A percentile compares a stretch with the other conserved stretches of the same genome.
Evolutionary conservation across 1,284 basidiomycete species (phyloP).

Genomic region (Dichomitus squalens): DNA sequence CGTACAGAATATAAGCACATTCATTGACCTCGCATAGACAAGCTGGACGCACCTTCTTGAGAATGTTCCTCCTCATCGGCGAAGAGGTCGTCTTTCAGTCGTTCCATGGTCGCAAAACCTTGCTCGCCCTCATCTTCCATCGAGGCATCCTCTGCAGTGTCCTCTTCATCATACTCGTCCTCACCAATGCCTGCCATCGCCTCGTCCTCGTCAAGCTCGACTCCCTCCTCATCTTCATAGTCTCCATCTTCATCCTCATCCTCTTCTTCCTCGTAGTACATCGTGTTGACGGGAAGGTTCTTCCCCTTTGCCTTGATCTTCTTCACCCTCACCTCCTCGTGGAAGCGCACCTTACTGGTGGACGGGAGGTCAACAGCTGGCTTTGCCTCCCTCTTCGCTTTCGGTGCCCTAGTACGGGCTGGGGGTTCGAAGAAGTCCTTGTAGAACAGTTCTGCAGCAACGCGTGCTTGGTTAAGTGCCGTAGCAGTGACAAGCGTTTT

Average conservation of each 20-base stretch:
- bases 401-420: conserved; percentile 27
- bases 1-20: background rate
- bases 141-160: conserved; percentile 24
- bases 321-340: conserved; percentile 80
- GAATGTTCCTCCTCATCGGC: conserved; percentile 55
- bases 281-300: conserved; percentile 48
- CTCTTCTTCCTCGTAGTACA: conserved; percentile 41
- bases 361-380: conserved; percentile 17
- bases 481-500: background rate
- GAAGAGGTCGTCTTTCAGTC: conserved; percentile 69
- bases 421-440: conserved; percentile 71
- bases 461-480: background rate
- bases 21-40: background rate
- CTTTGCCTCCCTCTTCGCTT: conserved; percentile 20
- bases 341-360: conserved; percentile 67
- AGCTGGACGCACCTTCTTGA: conserved; percentile 9
- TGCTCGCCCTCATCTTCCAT: conserved; percentile 32
- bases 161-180: conserved; percentile 32
- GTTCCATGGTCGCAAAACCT: conserved; percentile 46
- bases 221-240: conserved; percentile 28
- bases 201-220: conserved; percentile 33
- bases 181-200: conserved; percentile 27
- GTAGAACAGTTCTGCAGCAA: conserved; percentile 59
- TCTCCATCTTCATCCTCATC: conserved; percentile 32
- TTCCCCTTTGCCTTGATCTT: conserved; percentile 73